Evolutionary conservation across 2,329 filamentous ascomycete genomes (phyloP).

Genomic region (Talaromyces sp.): DNA sequence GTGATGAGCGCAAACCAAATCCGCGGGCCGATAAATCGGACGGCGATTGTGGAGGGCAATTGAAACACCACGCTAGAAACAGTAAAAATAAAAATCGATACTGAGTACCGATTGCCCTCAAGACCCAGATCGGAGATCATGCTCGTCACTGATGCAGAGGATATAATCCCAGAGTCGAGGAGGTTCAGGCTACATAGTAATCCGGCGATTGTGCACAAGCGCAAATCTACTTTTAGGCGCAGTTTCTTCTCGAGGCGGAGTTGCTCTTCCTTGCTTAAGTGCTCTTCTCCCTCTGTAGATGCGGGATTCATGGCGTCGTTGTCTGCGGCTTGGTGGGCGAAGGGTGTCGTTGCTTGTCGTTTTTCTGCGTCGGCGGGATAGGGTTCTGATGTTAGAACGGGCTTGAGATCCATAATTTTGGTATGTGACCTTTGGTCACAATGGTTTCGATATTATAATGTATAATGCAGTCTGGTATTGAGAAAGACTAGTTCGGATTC

Average conservation of each 20-base stretch:
- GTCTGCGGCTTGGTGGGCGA: not conserved
- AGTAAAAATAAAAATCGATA: slow-evolving; percentile 71
- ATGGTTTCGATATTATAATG: not conserved
- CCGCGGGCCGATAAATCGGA: slow-evolving; percentile 62
- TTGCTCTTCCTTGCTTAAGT: slow-evolving; percentile 17
- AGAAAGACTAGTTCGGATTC: not conserved
- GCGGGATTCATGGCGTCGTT: not conserved
- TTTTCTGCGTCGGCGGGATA: not conserved
- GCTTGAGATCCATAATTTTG: not conserved
- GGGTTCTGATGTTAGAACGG: slow-evolving; percentile 9
- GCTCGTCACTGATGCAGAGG: slow-evolving; percentile 64
- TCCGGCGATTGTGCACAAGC: slow-evolving; percentile 67
- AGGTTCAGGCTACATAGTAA: slow-evolving; percentile 68
- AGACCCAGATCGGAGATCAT: slow-evolving; percentile 64
- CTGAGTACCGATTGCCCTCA: slow-evolving; percentile 63
- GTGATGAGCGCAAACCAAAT: slow-evolving; percentile 61
- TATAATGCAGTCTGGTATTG: not conserved
- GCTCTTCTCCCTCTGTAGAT: slow-evolving; percentile 19
- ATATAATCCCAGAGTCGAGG: slow-evolving; percentile 67
- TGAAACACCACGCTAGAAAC: slow-evolving; percentile 66
- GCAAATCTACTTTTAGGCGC: slow-evolving; percentile 62
- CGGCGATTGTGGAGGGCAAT: slow-evolving; percentile 64
- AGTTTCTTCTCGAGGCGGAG: slow-evolving; percentile 45
- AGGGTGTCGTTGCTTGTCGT: not conserved
- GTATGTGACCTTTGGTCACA: not conserved